Evolutionary conservation across 1,284 basidiomycete genomes (phyloP).

Genomic region (Puccinia coronata): DNA sequence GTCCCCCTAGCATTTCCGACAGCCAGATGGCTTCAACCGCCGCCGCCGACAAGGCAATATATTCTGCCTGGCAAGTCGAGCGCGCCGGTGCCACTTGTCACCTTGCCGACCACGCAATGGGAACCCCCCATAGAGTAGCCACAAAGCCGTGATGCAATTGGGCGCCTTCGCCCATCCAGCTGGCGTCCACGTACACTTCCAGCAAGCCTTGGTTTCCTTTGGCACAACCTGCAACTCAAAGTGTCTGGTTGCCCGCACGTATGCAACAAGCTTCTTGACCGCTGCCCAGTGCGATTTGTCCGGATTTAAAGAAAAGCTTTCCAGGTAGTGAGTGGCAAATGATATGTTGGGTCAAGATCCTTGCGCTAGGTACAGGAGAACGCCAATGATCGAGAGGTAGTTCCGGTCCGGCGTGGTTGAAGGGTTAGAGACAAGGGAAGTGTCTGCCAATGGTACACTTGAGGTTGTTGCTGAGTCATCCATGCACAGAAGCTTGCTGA

Average conservation of each 20-base stretch:
- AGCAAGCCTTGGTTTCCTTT: background rate
- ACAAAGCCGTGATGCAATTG: no score
- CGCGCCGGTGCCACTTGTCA: background rate
- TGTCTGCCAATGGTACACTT: background rate
- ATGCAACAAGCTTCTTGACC: background rate
- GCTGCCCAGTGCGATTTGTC: background rate
- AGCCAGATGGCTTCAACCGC: background rate
- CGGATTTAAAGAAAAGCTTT: background rate
- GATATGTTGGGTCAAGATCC: background rate
- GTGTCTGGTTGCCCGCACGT: background rate
- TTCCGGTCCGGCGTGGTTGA: background rate
- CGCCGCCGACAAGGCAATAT: background rate
- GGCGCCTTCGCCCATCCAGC: no score
- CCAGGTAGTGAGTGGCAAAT: background rate
- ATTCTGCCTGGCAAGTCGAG: constrained; percentile 12
- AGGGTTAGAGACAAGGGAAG: background rate
- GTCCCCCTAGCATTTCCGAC: background rate
- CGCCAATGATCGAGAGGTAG: background rate
- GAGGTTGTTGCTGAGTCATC: background rate
- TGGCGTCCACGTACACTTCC: background rate
- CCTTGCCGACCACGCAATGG: background rate
- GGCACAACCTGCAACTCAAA: background rate
- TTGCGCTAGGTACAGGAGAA: background rate
- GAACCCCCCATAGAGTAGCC: background rate
- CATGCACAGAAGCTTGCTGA: background rate